Evolutionary conservation across 2,329 filamentous ascomycete species (phyloP).

Genomic region (Colletotrichum trifolii): DNA sequence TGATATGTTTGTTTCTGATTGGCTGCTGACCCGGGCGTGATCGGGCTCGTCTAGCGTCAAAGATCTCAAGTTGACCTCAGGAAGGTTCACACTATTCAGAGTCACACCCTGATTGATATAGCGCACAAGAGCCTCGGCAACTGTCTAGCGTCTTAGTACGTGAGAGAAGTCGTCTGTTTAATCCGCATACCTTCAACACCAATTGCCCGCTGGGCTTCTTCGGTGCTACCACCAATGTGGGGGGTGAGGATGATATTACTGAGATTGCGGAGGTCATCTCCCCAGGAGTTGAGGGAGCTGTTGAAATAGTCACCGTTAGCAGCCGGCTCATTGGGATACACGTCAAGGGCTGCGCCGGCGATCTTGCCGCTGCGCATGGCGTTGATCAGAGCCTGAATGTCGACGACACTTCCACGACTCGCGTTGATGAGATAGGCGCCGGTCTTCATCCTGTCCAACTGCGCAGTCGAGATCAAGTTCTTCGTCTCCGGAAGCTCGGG

Average conservation of each 20-base stretch:
- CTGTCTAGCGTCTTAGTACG: conserved; percentile 51
- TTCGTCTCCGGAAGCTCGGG: conserved; percentile 93
- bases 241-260: conserved; percentile 96
- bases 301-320: conserved; percentile 97
- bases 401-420: conserved; percentile 90
- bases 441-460: conserved; percentile 90
- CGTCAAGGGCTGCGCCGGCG: conserved; percentile 94
- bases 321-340: conserved; percentile 93
- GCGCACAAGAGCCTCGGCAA: conserved; percentile 85
- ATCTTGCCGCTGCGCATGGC: conserved; percentile 88
- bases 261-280: conserved; percentile 82
- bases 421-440: conserved; percentile 97
- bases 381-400: conserved; percentile 91
- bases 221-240: conserved; percentile 96
- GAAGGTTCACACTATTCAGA: conserved; percentile 92
- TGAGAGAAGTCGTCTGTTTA: neutral
- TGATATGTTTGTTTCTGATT: neutral
- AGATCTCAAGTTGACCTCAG: conserved; percentile 92
- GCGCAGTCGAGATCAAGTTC: conserved; percentile 84
- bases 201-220: conserved; percentile 96
- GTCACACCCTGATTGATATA: conserved; percentile 98
- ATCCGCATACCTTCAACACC: conserved; percentile 77
- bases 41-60: conserved; percentile 90
- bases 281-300: conserved; percentile 84
- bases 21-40: conserved; percentile 77